phyloP scores from a whole-genome alignment of 208 protist species.

The Leishmania turanica region DNA sequence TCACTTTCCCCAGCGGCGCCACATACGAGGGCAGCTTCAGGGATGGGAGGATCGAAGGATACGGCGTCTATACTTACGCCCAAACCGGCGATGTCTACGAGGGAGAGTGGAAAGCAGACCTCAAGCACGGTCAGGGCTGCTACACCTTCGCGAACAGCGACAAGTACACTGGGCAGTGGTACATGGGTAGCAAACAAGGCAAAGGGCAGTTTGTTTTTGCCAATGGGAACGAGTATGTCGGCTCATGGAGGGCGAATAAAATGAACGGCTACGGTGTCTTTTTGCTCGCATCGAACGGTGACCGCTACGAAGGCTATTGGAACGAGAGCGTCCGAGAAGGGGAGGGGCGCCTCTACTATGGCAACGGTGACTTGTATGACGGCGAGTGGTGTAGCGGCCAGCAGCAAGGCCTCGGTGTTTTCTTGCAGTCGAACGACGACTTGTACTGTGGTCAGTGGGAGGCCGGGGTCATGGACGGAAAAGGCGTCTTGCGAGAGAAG shows the following conservation, averaged over 20 bases:
- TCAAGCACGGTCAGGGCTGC: slow-evolving; percentile 71
- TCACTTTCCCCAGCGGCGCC: slow-evolving; percentile 57
- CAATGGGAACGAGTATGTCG: slow-evolving; percentile 65
- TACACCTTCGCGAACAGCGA: slow-evolving; percentile 69
- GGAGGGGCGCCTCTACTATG: slow-evolving; percentile 42
- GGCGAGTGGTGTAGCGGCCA: slow-evolving; percentile 59
- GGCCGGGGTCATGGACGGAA: slow-evolving; percentile 61
- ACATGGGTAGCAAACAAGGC: slow-evolving; percentile 71
- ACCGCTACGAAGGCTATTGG: slow-evolving; percentile 65
- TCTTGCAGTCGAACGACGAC: slow-evolving; percentile 50
- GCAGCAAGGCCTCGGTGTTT: slow-evolving; percentile 56
- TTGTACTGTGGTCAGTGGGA: slow-evolving; percentile 77
- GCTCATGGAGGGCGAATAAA: slow-evolving; percentile 55
- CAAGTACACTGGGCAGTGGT: slow-evolving; percentile 69
- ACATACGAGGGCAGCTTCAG: slow-evolving; percentile 59
- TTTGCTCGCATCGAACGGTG: slow-evolving; percentile 36
- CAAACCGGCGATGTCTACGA: slow-evolving; percentile 61
- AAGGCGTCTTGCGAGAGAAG: slow-evolving; percentile 56
- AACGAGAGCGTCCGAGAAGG: slow-evolving; percentile 51
- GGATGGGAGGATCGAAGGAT: slow-evolving; percentile 59
- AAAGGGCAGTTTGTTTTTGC: slow-evolving; percentile 54
- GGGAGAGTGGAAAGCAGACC: slow-evolving; percentile 63
- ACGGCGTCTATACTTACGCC: slow-evolving; percentile 61
- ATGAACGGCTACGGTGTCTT: slow-evolving; percentile 74
- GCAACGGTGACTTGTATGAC: slow-evolving; percentile 62